Base-by-base conservation (phyloP, 129 eudicot genomes). In the Pulicaria dysenterica region DNA sequence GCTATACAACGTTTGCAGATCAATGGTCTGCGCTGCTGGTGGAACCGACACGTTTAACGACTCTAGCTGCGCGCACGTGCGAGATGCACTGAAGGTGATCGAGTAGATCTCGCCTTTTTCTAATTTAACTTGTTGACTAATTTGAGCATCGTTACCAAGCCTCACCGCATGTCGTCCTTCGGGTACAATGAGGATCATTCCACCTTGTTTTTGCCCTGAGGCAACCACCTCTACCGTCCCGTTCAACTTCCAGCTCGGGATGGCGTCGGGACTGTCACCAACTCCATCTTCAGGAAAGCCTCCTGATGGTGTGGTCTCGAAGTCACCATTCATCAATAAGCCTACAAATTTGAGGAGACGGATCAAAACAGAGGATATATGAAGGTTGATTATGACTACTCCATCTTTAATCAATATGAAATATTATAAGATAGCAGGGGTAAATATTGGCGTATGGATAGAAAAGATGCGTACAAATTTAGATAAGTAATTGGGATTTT, bases 21-120 rank as follows among this genome's bases (percentile, higher is more conserved):
- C 99, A 47, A 95, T 85, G 64, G 88, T 81, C 76, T 89, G 96
- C 39, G 97, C 79, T 2, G 97, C 96, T 1, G 91, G 93, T 3
- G 83, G 85, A 15, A 90, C 99, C 2, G 99, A 95, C 56, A 95
- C 97, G 59, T 95, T 95, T 8, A 95, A 81, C 2, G 99, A 90
- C 91, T 95, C 99, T 14, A 90, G 81, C 88, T 95, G 99, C 4
- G 99, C 97, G 47, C 99, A 95, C 3, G 99, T 95, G 42, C 99
- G 87, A 65, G 99, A 91, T 2, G 99, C 99, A 58, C 97, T 90
- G 82, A 95, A 95, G 13, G 99, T 86, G 71, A 95, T 77, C 0
- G 99, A 91, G 73, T 95, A 95, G 19, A 86, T 61, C 8, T 89
- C 64, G 42, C 94, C 96, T 43, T 95, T 95, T 81, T 90, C 96